Evolutionary conservation across 2,329 filamentous ascomycete genomes (phyloP).

Genomic region (Xylaria sp.): DNA sequence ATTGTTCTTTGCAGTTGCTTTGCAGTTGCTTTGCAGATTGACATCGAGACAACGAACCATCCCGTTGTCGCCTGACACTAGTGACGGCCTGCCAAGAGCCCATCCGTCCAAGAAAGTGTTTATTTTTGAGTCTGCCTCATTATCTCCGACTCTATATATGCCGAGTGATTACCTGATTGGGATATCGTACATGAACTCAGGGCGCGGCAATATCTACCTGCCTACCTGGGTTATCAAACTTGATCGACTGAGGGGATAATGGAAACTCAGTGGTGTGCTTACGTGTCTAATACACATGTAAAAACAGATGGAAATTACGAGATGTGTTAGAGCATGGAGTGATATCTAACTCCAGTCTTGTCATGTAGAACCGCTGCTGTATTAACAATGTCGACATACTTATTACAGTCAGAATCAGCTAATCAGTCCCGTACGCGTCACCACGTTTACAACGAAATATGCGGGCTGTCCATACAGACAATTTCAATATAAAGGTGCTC

Average conservation of each 20-base stretch:
- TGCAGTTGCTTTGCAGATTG: slow-evolving; percentile 29
- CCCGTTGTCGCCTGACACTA: slow-evolving; percentile 23
- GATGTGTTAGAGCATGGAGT: neutral
- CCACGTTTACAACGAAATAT: neutral
- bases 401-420: neutral
- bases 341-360: neutral
- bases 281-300: neutral
- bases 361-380: neutral
- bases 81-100: neutral
- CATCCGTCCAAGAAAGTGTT: neutral
- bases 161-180: slow-evolving; percentile 26
- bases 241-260: neutral
- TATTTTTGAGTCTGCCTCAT: slow-evolving; percentile 4
- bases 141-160: slow-evolving; percentile 11
- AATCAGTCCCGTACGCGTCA: neutral
- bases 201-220: slow-evolving; percentile 9
- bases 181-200: neutral
- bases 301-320: neutral
- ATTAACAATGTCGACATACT: neutral
- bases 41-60: slow-evolving; percentile 24
- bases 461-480: neutral
- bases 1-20: slow-evolving; percentile 17
- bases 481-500: neutral
- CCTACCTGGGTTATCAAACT: neutral
- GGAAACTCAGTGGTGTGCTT: neutral